Percentiles rank a stretch among this genome's conserved stretches.
Evolutionary conservation across 345 rosid species (phyloP).

Genomic region (Nasturtium officinale): DNA sequence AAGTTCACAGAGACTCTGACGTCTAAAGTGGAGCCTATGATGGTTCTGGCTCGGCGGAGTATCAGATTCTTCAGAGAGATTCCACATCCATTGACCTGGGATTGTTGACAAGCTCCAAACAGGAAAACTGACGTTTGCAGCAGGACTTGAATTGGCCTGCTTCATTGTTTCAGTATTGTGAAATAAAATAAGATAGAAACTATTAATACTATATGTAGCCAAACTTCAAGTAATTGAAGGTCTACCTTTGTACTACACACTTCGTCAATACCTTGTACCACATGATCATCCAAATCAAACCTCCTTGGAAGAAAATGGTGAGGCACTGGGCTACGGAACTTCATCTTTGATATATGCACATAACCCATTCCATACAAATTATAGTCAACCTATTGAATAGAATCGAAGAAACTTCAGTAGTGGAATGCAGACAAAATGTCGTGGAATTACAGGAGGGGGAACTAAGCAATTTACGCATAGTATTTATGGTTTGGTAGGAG

Average conservation of each 20-base stretch:
- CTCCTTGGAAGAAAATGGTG: conserved; percentile 48
- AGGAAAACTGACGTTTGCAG: conserved; percentile 50
- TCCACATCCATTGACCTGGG: conserved; percentile 84
- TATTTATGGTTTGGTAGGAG: neutral
- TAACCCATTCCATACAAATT: conserved; percentile 97
- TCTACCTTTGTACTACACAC: conserved; percentile 44
- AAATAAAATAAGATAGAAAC: neutral
- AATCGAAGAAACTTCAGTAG: conserved; percentile 32
- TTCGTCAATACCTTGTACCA: conserved; percentile 43
- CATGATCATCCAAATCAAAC: conserved; percentile 38
- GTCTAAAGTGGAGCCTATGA: conserved; percentile 48
- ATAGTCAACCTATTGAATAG: conserved; percentile 67
- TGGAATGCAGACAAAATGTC: neutral
- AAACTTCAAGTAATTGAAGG: conserved; percentile 47
- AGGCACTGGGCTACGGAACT: conserved; percentile 85
- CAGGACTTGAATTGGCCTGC: conserved; percentile 63
- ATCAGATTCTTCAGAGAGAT: conserved; percentile 49
- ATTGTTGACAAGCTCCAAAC: conserved; percentile 74
- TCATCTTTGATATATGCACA: conserved; percentile 76
- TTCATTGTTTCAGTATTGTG: conserved; percentile 33
- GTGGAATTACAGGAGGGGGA: neutral
- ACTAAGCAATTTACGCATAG: neutral
- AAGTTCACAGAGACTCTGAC: conserved; percentile 85
- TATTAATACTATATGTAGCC: conserved; percentile 12
- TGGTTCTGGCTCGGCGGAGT: conserved; percentile 52